phyloP scores from a whole-genome alignment of 257 asterid species.

The Forsythia viridissima region DNA sequence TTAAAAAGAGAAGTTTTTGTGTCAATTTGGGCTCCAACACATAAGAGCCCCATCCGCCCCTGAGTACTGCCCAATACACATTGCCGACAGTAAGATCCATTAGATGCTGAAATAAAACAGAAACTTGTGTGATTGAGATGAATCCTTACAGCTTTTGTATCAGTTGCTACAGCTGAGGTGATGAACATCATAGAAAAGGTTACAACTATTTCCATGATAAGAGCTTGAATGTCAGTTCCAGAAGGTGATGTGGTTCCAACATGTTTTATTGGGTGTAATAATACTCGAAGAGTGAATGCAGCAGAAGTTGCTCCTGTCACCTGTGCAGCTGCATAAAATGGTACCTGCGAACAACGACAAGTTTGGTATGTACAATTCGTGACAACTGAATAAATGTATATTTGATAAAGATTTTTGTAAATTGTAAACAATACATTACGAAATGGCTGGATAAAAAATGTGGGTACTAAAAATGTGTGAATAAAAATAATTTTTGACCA shows the following conservation, averaged over 20 bases:
- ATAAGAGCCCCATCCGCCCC: no score
- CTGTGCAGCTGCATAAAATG: slow-evolving; percentile 70
- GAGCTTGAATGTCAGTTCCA: slow-evolving; percentile 63
- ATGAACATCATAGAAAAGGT: slow-evolving; percentile 90
- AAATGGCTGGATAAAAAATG: no score
- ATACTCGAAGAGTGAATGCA: slow-evolving; percentile 54
- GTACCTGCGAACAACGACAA: slow-evolving; percentile 40
- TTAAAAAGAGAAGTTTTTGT: no score
- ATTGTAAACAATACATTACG: no score
- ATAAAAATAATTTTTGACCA: no score
- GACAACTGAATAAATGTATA: not conserved
- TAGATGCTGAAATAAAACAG: not conserved
- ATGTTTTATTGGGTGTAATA: slow-evolving; percentile 67
- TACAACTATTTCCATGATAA: slow-evolving; percentile 72
- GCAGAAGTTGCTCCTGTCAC: slow-evolving; percentile 64
- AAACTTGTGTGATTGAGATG: not conserved
- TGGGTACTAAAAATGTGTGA: no score
- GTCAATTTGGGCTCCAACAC: no score
- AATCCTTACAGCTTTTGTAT: slow-evolving; percentile 80
- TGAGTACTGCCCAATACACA: no score
- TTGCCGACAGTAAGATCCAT: not conserved
- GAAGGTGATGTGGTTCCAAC: slow-evolving; percentile 77
- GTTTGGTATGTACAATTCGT: not conserved
- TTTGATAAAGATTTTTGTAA: no score
- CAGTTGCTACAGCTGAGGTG: slow-evolving; percentile 87